These are phyloP conservation scores for Colletotrichum gloeosporioides DNA, from an alignment of 2,329 filamentous ascomycete genomes.

Conservation along the genomic window DNA sequence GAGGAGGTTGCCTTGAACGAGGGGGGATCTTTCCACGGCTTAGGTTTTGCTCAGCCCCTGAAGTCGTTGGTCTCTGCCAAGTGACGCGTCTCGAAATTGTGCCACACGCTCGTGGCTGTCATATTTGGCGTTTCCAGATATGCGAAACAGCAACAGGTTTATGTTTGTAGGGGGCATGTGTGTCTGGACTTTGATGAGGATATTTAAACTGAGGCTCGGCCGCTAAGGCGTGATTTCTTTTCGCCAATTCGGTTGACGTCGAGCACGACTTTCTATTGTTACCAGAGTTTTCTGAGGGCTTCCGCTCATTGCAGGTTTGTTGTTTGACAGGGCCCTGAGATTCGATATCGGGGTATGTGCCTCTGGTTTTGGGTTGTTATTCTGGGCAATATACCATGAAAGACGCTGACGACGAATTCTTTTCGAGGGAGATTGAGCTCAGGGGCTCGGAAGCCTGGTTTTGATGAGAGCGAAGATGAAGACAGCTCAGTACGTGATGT, in stretches of 20 bases:
- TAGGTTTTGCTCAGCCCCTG: background rate
- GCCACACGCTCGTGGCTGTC: no score
- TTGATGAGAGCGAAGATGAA: background rate
- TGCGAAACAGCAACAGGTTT: background rate
- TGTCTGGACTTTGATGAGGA: background rate
- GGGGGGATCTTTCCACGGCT: background rate
- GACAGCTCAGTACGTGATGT: no score
- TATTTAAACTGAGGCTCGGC: background rate
- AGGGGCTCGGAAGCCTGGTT: background rate
- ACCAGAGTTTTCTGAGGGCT: no score
- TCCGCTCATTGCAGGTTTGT: background rate
- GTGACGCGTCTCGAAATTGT: background rate
- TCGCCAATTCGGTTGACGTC: no score
- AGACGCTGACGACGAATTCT: background rate
- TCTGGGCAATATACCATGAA: background rate
- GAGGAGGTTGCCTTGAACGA: background rate
- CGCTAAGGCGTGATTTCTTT: background rate
- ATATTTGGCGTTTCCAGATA: background rate
- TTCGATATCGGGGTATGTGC: accelerated
- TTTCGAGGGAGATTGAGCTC: background rate
- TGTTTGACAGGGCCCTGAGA: background rate
- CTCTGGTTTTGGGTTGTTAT: background rate
- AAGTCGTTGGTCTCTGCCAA: background rate
- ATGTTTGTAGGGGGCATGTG: background rate
- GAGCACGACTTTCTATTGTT: no score